Evolutionary conservation across 176 grass and related monocot genomes (phyloP).

Genomic region (Raddia guianensis): DNA sequence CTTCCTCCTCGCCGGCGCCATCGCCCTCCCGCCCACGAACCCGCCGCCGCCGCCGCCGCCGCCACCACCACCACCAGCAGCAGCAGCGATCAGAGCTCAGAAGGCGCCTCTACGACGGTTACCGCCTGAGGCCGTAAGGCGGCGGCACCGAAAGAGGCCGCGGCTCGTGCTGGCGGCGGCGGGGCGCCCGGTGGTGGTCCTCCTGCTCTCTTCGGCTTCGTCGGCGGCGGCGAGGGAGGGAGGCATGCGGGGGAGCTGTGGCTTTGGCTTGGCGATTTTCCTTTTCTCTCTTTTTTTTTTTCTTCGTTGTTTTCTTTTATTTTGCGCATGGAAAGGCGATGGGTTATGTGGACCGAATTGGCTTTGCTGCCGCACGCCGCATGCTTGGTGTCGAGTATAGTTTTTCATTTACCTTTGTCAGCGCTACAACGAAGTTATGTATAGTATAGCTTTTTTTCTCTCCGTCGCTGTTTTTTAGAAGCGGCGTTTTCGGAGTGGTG

Average conservation of each 20-base stretch:
- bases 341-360: slow-evolving; percentile 26
- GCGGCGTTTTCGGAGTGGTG: too few relatives aligned
- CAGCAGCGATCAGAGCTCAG: slow-evolving; percentile 24
- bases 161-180: neutral
- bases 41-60: neutral
- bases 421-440: too few relatives aligned
- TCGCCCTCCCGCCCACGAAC: slow-evolving; percentile 37
- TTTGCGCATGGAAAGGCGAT: neutral
- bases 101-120: slow-evolving; percentile 7
- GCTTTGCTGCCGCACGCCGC: neutral
- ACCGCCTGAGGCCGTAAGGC: neutral
- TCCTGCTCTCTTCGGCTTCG: neutral
- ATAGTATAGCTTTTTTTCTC: too few relatives aligned
- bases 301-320: slow-evolving; percentile 3
- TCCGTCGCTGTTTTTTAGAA: too few relatives aligned
- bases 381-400: too few relatives aligned
- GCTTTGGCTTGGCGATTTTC: slow-evolving; percentile 25
- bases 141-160: neutral
- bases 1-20: slow-evolving; percentile 77
- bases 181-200: neutral
- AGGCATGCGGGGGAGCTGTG: slow-evolving; percentile 40
- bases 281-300: neutral
- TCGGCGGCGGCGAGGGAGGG: neutral
- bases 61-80: neutral
- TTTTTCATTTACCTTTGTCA: too few relatives aligned